Percentiles rank a stretch among this genome's conserved stretches.
phyloP scores from a whole-genome alignment of 441 rosid species.

The Omphalea diandra region DNA sequence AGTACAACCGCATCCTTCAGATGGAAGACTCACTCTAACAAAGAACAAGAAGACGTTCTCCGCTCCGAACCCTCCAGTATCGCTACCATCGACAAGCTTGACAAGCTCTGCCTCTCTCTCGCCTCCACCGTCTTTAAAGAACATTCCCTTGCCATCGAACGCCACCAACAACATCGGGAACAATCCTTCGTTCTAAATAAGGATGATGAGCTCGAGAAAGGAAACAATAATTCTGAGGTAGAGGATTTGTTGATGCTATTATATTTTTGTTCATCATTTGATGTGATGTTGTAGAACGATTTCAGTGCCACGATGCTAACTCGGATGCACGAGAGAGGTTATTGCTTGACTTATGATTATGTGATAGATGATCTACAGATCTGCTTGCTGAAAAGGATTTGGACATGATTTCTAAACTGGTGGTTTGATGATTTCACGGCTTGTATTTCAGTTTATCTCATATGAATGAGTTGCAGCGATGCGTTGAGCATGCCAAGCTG shows the following conservation, averaged over 20 bases:
- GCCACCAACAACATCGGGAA: conserved; percentile 30
- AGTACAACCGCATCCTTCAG: conserved; percentile 68
- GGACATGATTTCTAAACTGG: conserved; percentile 59
- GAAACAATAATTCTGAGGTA: conserved; percentile 15
- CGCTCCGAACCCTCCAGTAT: conserved; percentile 69
- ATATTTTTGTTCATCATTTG: conserved; percentile 78
- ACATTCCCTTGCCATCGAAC: conserved; percentile 41
- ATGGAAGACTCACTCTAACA: conserved; percentile 78
- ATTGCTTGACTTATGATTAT: conserved; percentile 84
- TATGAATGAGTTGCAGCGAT: conserved; percentile 66
- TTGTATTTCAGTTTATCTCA: conserved; percentile 69
- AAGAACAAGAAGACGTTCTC: conserved; percentile 80
- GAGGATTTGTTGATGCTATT: conserved; percentile 73
- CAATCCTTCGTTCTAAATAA: conserved; percentile 5
- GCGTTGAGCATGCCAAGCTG: conserved; percentile 60
- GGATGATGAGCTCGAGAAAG: conserved; percentile 14
- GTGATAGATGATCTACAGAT: conserved; percentile 88
- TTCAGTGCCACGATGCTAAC: conserved; percentile 74
- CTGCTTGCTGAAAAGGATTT: conserved; percentile 72
- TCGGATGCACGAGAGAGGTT: conserved; percentile 79
- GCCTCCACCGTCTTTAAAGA: conserved; percentile 67
- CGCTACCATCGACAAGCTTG: conserved; percentile 81
- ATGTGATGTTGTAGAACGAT: conserved; percentile 78
- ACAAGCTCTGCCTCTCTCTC: conserved; percentile 76
- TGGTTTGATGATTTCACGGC: conserved; percentile 64